These are phyloP conservation scores for Fusarium floridanum DNA, from an alignment of 2,329 filamentous ascomycete species.

Conservation along the genomic window DNA sequence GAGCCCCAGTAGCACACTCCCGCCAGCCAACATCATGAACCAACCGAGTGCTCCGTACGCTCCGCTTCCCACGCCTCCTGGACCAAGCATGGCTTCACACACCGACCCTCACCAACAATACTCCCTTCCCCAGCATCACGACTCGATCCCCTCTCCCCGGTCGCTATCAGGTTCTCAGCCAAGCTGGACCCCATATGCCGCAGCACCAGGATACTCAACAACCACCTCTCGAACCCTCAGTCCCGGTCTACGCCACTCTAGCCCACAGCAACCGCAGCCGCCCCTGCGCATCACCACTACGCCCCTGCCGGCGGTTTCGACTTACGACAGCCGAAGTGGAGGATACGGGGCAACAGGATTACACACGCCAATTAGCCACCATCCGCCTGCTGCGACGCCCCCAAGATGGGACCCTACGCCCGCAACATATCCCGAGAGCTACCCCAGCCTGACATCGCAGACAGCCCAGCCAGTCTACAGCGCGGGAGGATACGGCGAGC, in stretches of 20 bases:
- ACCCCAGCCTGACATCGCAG: conserved; percentile 55
- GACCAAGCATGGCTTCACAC: conserved; percentile 50
- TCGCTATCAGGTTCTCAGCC: conserved; percentile 63
- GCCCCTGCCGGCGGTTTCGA: conserved; percentile 53
- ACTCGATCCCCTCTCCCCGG: conserved; percentile 65
- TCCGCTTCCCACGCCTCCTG: conserved; percentile 62
- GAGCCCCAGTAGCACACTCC: conserved; percentile 57
- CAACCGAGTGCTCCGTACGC: conserved; percentile 57
- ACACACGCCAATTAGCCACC: conserved; percentile 56
- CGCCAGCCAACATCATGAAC: conserved; percentile 57
- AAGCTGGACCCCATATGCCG: conserved; percentile 62
- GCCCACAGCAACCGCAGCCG: conserved; percentile 51
- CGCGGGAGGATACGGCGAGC: conserved; percentile 57
- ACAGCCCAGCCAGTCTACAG: conserved; percentile 56
- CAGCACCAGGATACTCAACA: conserved; percentile 51
- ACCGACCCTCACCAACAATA: conserved; percentile 54
- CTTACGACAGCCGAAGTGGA: conserved; percentile 55
- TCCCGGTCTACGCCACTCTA: conserved; percentile 51
- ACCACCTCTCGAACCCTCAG: conserved; percentile 58
- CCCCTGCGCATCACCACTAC: conserved; percentile 55
- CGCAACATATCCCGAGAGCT: conserved; percentile 54
- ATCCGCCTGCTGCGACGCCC: conserved; percentile 54
- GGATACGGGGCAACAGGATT: conserved; percentile 57
- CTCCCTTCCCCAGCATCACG: conserved; percentile 60
- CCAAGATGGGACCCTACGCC: conserved; percentile 58